phyloP scores from a whole-genome alignment of 2,329 filamentous ascomycete genomes.

The Pestalotiopsis sp. region DNA sequence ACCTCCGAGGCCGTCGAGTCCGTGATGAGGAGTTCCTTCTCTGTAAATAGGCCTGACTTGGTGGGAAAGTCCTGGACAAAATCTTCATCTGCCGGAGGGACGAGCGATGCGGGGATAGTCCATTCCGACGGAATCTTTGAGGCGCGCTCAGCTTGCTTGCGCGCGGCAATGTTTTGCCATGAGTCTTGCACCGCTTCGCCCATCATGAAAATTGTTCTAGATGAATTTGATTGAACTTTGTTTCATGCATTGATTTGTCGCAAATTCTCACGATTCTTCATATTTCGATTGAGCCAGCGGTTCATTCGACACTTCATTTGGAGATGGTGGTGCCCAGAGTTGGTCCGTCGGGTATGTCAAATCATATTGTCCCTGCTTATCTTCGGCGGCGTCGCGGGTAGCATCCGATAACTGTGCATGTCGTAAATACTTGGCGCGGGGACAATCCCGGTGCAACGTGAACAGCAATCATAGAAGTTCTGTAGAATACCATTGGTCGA shows the following conservation, averaged over 20 bases:
- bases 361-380: neutral
- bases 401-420: neutral
- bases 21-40: conserved; percentile 17
- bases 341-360: neutral
- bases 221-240: neutral
- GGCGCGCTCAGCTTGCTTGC: conserved; percentile 3
- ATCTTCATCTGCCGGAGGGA: conserved; percentile 13
- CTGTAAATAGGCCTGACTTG: conserved; percentile 19
- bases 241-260: neutral
- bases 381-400: neutral
- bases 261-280: too few relatives aligned
- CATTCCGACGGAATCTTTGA: conserved; percentile 8
- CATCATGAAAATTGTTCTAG: neutral
- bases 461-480: neutral
- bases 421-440: neutral
- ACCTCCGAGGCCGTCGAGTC: conserved; percentile 18
- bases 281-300: too few relatives aligned
- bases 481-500: neutral
- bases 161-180: conserved; percentile 7
- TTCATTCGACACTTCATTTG: too few relatives aligned
- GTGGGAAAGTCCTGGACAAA: conserved; percentile 19
- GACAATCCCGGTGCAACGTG: neutral
- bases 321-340: neutral
- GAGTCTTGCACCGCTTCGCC: conserved; percentile 2
- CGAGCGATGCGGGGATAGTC: neutral